Conservation (phyloP, 2,329 filamentous ascomycete species). For the Monosporascus ibericus region DNA sequence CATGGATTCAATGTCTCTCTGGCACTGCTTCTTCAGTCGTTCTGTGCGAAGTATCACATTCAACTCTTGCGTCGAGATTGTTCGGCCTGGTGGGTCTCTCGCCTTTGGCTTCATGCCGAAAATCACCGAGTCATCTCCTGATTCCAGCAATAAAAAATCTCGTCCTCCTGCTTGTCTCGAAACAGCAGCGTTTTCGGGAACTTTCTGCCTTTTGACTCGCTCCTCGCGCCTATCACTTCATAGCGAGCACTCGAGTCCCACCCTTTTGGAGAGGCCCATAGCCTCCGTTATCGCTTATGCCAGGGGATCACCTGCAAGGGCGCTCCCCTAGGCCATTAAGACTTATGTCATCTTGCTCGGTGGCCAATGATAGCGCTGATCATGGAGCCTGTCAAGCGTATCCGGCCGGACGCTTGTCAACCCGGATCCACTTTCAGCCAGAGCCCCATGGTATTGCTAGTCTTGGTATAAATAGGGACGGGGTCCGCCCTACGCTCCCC, state of each 20-base stretch:
- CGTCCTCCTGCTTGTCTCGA: neutral
- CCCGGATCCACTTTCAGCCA: neutral
- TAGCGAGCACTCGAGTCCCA: neutral
- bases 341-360: neutral
- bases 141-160: neutral
- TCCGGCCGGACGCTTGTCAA: neutral
- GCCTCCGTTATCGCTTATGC: neutral
- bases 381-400: neutral
- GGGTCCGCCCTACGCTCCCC: too few relatives aligned
- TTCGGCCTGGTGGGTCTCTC: neutral
- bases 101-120: neutral
- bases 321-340: neutral
- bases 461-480: neutral
- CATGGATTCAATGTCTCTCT: neutral
- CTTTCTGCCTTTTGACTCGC: neutral
- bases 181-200: too few relatives aligned
- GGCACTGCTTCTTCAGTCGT: neutral
- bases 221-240: neutral
- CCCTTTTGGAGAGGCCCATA: neutral
- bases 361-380: neutral
- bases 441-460: neutral
- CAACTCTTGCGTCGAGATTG: neutral
- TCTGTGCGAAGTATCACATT: too few relatives aligned
- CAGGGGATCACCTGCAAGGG: neutral
- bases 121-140: neutral